Evolutionary conservation across 352 stramenopile genomes (phyloP).

Genomic region (Saprolegnia diclina): DNA sequence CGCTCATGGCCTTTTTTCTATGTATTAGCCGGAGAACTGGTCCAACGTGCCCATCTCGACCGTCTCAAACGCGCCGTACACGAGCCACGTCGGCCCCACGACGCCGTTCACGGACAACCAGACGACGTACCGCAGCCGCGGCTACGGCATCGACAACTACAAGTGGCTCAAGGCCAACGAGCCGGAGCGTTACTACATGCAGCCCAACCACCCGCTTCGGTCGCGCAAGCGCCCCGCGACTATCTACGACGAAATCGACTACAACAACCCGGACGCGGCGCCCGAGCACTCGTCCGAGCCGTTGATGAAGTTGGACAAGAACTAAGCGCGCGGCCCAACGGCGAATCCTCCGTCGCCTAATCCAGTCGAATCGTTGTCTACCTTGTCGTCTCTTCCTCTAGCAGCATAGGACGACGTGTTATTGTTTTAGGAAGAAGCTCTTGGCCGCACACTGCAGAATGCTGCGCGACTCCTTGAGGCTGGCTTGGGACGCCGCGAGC

Average conservation of each 20-base stretch:
- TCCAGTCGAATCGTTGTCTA: not conserved
- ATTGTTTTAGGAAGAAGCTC: slow-evolving; percentile 44
- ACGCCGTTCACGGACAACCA: slow-evolving; percentile 73
- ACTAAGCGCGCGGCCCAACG: slow-evolving; percentile 35
- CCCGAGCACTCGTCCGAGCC: slow-evolving; percentile 38
- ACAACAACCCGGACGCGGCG: slow-evolving; percentile 67
- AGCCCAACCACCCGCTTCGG: slow-evolving; percentile 65
- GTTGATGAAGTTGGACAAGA: slow-evolving; percentile 55
- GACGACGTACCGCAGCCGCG: slow-evolving; percentile 67
- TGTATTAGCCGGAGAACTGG: slow-evolving; percentile 56
- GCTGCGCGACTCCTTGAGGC: slow-evolving; percentile 51
- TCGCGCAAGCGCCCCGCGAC: slow-evolving; percentile 52
- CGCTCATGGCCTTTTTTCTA: not conserved
- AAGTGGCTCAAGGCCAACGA: slow-evolving; percentile 45
- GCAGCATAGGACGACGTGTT: not conserved
- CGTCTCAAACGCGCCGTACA: slow-evolving; percentile 60
- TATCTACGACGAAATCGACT: slow-evolving; percentile 72
- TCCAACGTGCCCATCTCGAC: slow-evolving; percentile 47
- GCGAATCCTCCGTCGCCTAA: not conserved
- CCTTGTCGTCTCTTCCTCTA: not conserved
- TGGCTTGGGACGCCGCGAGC: slow-evolving; percentile 61
- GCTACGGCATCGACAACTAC: slow-evolving; percentile 74
- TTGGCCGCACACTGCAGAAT: slow-evolving; percentile 63
- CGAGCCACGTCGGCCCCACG: slow-evolving; percentile 55
- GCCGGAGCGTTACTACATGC: slow-evolving; percentile 79